These are phyloP conservation scores for Amborella trichopoda DNA, from an alignment of 164 flowering plant genomes.

Conservation along the genomic window DNA sequence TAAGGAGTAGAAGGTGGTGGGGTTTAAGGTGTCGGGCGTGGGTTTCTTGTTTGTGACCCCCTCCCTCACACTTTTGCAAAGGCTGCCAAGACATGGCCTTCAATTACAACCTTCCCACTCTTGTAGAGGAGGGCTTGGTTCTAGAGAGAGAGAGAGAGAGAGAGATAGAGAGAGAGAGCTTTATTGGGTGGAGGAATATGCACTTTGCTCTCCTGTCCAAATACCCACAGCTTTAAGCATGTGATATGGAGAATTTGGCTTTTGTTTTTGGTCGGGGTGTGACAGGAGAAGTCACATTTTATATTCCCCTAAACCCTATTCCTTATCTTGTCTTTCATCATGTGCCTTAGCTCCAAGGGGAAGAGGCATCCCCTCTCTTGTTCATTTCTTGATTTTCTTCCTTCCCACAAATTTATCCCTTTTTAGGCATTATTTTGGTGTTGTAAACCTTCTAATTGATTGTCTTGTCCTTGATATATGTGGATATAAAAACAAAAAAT, in stretches of 20 bases:
- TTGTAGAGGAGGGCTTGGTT: background rate
- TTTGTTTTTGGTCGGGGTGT: constrained; percentile 6
- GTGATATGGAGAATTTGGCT: constrained; percentile 6
- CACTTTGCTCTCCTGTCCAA: constrained; percentile 2
- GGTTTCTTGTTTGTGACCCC: background rate
- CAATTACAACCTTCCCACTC: background rate
- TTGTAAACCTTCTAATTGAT: too few species aligned
- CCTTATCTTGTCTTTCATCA: too few species aligned
- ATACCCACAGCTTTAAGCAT: constrained; percentile 2
- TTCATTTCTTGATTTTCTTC: too few species aligned
- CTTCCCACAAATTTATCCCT: too few species aligned
- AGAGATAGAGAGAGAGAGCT: background rate
- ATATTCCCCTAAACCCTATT: too few species aligned
- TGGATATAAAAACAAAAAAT: too few species aligned
- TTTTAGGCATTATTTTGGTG: too few species aligned
- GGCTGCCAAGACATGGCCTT: background rate
- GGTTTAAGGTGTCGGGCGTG: constrained; percentile 9
- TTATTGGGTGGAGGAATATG: constrained; percentile 2
- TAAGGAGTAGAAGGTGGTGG: constrained; percentile 4
- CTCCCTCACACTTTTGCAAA: background rate
- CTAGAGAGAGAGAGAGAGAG: background rate
- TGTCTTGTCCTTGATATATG: too few species aligned
- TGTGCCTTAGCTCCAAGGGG: too few species aligned
- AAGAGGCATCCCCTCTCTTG: too few species aligned
- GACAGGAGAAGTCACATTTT: too few species aligned